Conservation (phyloP, 495 filamentous ascomycete genomes). For the Daldinia concentrica region DNA sequence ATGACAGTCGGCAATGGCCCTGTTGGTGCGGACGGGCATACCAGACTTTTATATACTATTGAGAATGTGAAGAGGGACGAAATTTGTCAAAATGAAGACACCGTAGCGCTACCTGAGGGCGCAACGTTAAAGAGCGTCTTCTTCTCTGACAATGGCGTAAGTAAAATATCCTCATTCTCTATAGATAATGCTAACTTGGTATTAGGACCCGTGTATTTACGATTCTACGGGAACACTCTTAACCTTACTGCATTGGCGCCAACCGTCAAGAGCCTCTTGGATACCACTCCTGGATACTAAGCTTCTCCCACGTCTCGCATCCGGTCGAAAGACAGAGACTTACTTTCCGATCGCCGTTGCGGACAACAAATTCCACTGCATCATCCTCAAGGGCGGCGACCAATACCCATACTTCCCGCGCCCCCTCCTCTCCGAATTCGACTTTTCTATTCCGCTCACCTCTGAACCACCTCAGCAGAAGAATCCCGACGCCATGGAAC, state of each 20-base stretch:
- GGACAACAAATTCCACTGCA: slow-evolving; percentile 93
- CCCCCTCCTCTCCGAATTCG: slow-evolving; percentile 90
- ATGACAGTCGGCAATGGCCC: slow-evolving; percentile 93
- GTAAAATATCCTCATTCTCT: slow-evolving; percentile 37
- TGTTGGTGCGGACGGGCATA: slow-evolving; percentile 76
- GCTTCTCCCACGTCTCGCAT: slow-evolving; percentile 78
- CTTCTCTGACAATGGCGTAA: slow-evolving; percentile 86
- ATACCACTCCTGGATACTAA: slow-evolving; percentile 90
- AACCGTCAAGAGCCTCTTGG: slow-evolving; percentile 85
- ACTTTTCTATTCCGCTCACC: slow-evolving; percentile 84
- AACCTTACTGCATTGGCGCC: slow-evolving; percentile 90
- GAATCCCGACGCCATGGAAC: slow-evolving; percentile 49
- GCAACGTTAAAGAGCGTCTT: slow-evolving; percentile 80
- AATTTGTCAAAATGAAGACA: slow-evolving; percentile 89
- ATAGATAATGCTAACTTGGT: slow-evolving; percentile 35
- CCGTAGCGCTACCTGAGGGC: slow-evolving; percentile 80
- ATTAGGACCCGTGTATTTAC: slow-evolving; percentile 89
- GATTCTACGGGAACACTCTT: slow-evolving; percentile 88
- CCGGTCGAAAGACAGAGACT: slow-evolving; percentile 83
- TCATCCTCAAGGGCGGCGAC: slow-evolving; percentile 96
- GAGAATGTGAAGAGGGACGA: slow-evolving; percentile 95
- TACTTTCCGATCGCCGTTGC: slow-evolving; percentile 98
- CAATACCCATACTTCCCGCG: slow-evolving; percentile 94
- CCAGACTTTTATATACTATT: slow-evolving; percentile 83
- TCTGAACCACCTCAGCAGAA: slow-evolving; percentile 52